Conservation (phyloP, 179 eudicot species). For the Silene vulgaris region DNA sequence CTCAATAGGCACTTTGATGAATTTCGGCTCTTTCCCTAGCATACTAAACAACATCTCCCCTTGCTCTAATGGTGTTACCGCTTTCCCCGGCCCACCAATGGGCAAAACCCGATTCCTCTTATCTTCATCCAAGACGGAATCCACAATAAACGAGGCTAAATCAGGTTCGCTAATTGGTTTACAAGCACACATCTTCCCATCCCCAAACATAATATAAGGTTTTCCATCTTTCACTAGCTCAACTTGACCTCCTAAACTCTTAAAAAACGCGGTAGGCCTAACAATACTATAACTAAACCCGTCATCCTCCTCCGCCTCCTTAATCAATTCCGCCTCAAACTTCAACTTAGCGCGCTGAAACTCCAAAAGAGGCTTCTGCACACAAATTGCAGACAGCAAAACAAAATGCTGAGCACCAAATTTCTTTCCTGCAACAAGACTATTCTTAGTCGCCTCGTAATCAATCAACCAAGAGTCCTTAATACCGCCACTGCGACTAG, state of each 20-base stretch:
- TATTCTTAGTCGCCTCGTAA: constrained; percentile 78
- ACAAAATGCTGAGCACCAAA: constrained; percentile 79
- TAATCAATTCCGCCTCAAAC: constrained; percentile 72
- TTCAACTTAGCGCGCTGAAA: constrained; percentile 86
- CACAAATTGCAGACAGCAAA: constrained; percentile 84
- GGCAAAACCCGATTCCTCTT: constrained; percentile 63
- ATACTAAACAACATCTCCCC: constrained; percentile 76
- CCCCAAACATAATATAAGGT: constrained; percentile 97
- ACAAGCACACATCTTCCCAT: constrained; percentile 88
- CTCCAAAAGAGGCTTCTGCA: constrained; percentile 84
- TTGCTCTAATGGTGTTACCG: constrained; percentile 85
- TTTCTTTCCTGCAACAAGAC: constrained; percentile 64
- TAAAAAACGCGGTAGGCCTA: constrained; percentile 89
- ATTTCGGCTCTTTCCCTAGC: constrained; percentile 66
- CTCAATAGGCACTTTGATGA: constrained; percentile 76
- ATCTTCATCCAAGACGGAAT: constrained; percentile 66
- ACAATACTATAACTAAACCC: constrained; percentile 77
- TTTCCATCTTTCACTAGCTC: constrained; percentile 89
- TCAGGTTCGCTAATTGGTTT: constrained; percentile 89
- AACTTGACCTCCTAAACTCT: constrained; percentile 93
- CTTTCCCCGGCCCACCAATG: constrained; percentile 90
- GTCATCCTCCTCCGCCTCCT: constrained; percentile 50
- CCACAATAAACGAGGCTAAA: constrained; percentile 72
- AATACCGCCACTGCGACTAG: constrained; percentile 75
- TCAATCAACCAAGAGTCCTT: constrained; percentile 87